Evolutionary conservation across 2,329 filamentous ascomycete species (phyloP).

Genomic region (Colletotrichum sp.): DNA sequence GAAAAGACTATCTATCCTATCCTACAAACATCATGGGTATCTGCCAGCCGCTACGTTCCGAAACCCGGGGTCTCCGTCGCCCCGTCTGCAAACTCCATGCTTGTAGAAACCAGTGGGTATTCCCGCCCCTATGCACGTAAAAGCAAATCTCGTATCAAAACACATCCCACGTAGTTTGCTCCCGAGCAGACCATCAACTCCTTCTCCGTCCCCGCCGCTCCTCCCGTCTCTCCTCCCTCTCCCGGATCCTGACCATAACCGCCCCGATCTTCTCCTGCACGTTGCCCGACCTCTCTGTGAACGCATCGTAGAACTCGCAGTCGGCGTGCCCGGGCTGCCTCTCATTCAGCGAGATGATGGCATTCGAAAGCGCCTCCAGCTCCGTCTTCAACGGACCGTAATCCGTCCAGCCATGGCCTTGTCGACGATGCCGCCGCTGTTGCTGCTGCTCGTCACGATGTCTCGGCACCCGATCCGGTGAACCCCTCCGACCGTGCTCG

Average conservation of each 20-base stretch:
- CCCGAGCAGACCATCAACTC: not conserved
- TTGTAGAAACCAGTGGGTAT: not conserved
- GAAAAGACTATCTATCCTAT: not conserved
- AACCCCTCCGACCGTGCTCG: not conserved
- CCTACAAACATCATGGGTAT: not conserved
- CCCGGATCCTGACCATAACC: slow-evolving; percentile 15
- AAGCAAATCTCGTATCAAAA: not conserved
- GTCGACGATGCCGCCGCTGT: not conserved
- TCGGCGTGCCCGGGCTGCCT: slow-evolving; percentile 11
- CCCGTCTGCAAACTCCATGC: not conserved
- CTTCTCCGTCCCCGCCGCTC: not conserved
- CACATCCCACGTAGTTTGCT: not conserved
- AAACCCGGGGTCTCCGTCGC: not conserved
- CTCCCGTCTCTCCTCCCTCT: slow-evolving; percentile 16
- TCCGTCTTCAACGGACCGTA: slow-evolving; percentile 2
- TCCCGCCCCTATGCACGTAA: not conserved
- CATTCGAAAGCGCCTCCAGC: slow-evolving; percentile 16
- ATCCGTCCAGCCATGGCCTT: not conserved
- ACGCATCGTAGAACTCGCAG: slow-evolving; percentile 21
- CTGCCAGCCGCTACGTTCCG: not conserved
- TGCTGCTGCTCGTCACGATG: not conserved
- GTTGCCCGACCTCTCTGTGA: slow-evolving; percentile 15
- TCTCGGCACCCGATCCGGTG: not conserved
- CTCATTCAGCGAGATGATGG: slow-evolving; percentile 17
- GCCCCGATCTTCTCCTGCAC: slow-evolving; percentile 14